phyloP scores from a whole-genome alignment of 768 basidiomycete genomes.

The Mycena rosella region DNA sequence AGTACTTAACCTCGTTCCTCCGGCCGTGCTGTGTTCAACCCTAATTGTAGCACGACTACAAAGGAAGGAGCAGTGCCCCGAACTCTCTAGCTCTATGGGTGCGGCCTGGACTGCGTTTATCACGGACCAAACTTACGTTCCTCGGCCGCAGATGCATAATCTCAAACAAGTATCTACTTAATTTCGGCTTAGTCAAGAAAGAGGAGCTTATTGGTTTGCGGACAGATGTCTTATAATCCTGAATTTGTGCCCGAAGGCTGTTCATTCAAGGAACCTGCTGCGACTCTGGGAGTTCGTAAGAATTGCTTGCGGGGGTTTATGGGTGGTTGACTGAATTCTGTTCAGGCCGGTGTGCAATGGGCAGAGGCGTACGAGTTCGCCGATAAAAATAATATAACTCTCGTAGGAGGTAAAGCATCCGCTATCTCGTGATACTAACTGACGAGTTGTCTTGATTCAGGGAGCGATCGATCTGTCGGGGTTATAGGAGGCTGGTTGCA shows the following conservation, averaged over 20 bases:
- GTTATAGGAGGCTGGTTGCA: conserved; percentile 17
- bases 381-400: conserved; percentile 56
- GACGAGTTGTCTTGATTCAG: too few species aligned
- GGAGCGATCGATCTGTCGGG: conserved; percentile 57
- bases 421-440: neutral
- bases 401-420: conserved; percentile 54
- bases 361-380: conserved; percentile 59
- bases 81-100: conserved; percentile 64
- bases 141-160: conserved; percentile 51
- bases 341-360: conserved; percentile 61
- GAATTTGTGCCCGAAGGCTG: conserved; percentile 14
- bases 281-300: conserved; percentile 52
- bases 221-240: conserved; percentile 6
- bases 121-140: too few species aligned
- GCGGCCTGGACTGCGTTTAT: conserved; percentile 30
- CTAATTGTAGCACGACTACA: conserved; percentile 60
- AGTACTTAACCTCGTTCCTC: conserved; percentile 40
- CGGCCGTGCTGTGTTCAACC: neutral
- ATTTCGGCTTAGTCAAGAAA: neutral
- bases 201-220: neutral
- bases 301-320: neutral
- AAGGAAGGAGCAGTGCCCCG: conserved; percentile 61
- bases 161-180: conserved; percentile 49
- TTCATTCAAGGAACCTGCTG: conserved; percentile 2
- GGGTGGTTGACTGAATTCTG: neutral